Conservation (phyloP, 768 basidiomycete species). For the Dictyophora rubrovolvata region DNA sequence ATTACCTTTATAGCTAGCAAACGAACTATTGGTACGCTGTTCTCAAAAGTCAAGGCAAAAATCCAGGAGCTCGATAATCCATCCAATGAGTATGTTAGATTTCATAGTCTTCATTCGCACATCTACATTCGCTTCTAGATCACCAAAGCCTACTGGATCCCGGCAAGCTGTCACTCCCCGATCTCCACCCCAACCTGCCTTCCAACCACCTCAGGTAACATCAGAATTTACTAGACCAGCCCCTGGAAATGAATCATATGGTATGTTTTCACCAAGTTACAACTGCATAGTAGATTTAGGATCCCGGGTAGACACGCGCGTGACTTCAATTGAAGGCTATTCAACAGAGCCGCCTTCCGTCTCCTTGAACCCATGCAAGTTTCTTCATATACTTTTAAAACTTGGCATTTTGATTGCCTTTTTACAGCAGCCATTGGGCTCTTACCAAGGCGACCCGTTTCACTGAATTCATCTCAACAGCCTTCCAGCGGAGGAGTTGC, state of each 20-base stretch:
- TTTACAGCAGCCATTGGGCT: slow-evolving; percentile 53
- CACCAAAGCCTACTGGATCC: not conserved
- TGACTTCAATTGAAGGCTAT: not conserved
- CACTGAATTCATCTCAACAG: slow-evolving; percentile 28
- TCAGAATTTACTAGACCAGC: not conserved
- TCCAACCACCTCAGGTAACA: not conserved
- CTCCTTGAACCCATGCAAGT: slow-evolving; percentile 13
- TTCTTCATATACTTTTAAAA: not conserved
- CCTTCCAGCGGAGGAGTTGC: slow-evolving; percentile 19
- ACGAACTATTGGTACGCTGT: slow-evolving; percentile 61
- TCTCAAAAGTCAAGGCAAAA: slow-evolving; percentile 76
- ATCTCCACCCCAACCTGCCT: not conserved
- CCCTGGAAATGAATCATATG: not conserved
- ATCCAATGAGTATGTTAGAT: slow-evolving; percentile 4
- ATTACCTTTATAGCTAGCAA: slow-evolving; percentile 45
- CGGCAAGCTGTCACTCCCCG: not conserved
- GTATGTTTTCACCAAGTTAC: not conserved
- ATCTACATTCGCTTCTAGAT: not conserved
- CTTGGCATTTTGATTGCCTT: not conserved
- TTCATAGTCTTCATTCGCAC: not conserved
- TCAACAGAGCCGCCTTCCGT: not conserved
- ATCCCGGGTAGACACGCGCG: not conserved
- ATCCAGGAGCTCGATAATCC: slow-evolving; percentile 69
- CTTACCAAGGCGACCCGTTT: slow-evolving; percentile 66
- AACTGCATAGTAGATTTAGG: not conserved